A percentile compares a stretch with the other conserved stretches of the same genome.
Evolutionary conservation across 352 stramenopile species (phyloP).

Genomic region (Globisporangium nodosum): DNA sequence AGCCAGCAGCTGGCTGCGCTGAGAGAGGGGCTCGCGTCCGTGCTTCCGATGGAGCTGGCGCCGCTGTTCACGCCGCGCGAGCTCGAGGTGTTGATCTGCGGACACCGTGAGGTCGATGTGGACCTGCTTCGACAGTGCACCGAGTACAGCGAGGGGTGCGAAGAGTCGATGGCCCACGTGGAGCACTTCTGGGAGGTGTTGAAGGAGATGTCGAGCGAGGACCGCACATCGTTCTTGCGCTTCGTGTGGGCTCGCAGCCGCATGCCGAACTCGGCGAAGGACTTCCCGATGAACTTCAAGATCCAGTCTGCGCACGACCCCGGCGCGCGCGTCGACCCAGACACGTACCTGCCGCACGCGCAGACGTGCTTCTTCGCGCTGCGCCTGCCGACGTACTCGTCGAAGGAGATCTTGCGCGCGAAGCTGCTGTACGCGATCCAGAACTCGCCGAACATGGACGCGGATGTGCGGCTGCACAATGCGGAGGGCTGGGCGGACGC

Average conservation of each 20-base stretch:
- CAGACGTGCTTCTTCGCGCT: constrained; percentile 99
- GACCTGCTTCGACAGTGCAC: constrained; percentile 94
- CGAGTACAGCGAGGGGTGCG: constrained; percentile 95
- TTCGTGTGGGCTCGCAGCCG: constrained; percentile 97
- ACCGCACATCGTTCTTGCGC: constrained; percentile 94
- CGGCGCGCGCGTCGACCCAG: constrained; percentile 61
- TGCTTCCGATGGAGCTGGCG: constrained; percentile 96
- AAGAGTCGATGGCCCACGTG: constrained; percentile 89
- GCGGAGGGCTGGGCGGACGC: constrained; percentile 85
- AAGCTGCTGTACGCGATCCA: constrained; percentile 93
- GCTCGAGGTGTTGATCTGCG: constrained; percentile 95
- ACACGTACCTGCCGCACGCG: constrained; percentile 95
- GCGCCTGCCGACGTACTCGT: constrained; percentile 93
- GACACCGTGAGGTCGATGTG: constrained; percentile 95
- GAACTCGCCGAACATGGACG: constrained; percentile 96
- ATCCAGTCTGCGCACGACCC: constrained; percentile 83
- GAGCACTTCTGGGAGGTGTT: constrained; percentile 96
- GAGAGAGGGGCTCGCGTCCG: constrained; percentile 86
- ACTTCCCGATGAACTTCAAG: constrained; percentile 96
- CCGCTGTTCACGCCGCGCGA: constrained; percentile 95
- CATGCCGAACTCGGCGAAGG: constrained; percentile 95
- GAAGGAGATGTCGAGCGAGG: constrained; percentile 93
- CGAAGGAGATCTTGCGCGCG: constrained; percentile 75
- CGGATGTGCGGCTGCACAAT: constrained; percentile 89
- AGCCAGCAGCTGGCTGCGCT: constrained; percentile 71